Conservation (phyloP, 345 rosid species). For the Eucalyptus grandis region DNA sequence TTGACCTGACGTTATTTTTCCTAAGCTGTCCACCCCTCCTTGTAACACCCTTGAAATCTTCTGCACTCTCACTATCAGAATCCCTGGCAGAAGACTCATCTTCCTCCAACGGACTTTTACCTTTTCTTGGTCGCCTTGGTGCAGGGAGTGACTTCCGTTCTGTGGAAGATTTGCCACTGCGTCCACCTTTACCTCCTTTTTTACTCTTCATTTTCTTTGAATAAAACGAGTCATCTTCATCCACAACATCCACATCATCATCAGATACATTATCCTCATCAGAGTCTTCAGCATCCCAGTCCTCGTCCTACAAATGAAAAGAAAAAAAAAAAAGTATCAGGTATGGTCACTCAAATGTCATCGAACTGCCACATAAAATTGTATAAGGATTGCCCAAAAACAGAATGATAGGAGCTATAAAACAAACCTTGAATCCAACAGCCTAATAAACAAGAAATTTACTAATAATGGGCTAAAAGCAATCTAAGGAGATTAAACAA, state of each 20-base stretch:
- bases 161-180: slow-evolving; percentile 27
- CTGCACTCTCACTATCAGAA: slow-evolving; percentile 51
- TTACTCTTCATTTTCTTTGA: slow-evolving; percentile 47
- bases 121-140: slow-evolving; percentile 43
- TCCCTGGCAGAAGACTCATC: slow-evolving; percentile 65
- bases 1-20: slow-evolving; percentile 47
- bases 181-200: slow-evolving; percentile 46
- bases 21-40: slow-evolving; percentile 54
- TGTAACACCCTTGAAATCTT: slow-evolving; percentile 42
- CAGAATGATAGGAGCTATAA: not conserved
- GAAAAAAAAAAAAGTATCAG: not conserved
- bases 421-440: not conserved
- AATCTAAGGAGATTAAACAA: not conserved
- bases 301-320: slow-evolving; percentile 31
- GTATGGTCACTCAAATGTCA: not conserved
- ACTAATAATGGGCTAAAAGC: not conserved
- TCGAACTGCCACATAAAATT: not conserved
- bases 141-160: slow-evolving; percentile 35
- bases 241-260: slow-evolving; percentile 54
- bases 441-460: not conserved
- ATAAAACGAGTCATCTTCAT: slow-evolving; percentile 64
- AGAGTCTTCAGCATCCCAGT: slow-evolving; percentile 69
- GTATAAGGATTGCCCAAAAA: not conserved
- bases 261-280: slow-evolving; percentile 61
- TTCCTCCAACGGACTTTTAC: slow-evolving; percentile 57